Conservation (phyloP, 2,329 filamentous ascomycete genomes). For the Didymella pomorum region DNA sequence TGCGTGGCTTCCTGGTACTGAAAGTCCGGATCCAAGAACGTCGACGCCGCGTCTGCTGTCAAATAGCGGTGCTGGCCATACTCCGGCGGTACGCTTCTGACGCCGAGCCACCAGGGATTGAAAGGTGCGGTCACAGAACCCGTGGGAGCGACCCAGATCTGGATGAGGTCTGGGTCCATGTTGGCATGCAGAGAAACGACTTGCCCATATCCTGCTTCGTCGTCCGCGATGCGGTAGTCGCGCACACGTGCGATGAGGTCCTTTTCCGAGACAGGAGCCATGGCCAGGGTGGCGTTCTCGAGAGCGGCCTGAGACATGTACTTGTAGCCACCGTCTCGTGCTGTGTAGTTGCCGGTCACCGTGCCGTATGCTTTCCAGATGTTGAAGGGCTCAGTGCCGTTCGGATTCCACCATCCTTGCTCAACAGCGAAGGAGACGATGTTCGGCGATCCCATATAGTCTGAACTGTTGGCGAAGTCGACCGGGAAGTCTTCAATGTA, state of each 20-base stretch:
- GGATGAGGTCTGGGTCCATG: constrained; percentile 43
- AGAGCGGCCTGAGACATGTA: constrained; percentile 50
- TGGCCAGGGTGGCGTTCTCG: constrained; percentile 50
- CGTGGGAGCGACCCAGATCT: constrained; percentile 48
- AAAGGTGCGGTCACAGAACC: constrained; percentile 48
- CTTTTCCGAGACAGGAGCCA: constrained; percentile 59
- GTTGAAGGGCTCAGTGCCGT: constrained; percentile 45
- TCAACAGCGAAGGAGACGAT: constrained; percentile 48
- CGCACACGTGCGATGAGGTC: constrained; percentile 56
- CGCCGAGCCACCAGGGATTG: constrained; percentile 48
- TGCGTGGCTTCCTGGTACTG: constrained; percentile 42
- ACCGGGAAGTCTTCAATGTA: constrained; percentile 50
- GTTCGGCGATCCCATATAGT: constrained; percentile 47
- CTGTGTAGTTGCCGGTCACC: constrained; percentile 39
- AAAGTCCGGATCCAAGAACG: constrained; percentile 46
- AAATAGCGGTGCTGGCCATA: constrained; percentile 48
- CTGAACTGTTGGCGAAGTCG: constrained; percentile 38
- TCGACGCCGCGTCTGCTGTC: constrained; percentile 44
- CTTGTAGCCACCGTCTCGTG: constrained; percentile 48
- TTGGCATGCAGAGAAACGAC: constrained; percentile 39
- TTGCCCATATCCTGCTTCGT: constrained; percentile 50
- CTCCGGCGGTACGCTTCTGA: constrained; percentile 40
- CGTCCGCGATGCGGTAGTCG: constrained; percentile 48
- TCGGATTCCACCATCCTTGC: constrained; percentile 47
- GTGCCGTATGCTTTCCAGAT: constrained; percentile 49